Base-by-base conservation (phyloP, 306 rosid species). In the Urtica urens region DNA sequence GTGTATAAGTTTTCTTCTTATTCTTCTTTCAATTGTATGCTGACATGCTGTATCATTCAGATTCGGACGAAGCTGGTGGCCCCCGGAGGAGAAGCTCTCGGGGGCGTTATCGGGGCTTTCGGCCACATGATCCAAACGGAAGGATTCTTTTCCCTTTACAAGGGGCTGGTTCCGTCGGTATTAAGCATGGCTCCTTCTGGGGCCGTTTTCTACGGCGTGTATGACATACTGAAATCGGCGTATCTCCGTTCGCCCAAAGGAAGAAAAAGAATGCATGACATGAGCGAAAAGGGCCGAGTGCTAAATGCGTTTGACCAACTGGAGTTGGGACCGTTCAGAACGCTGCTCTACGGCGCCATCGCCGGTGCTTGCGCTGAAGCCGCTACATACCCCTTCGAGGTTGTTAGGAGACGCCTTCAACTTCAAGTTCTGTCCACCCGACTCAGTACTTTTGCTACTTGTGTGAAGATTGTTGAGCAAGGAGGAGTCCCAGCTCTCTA, bases 321-420 rank as follows among this genome's bases (percentile, higher is more conserved):
- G 70, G 95, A 92, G 79, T 67, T 85, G 71, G 96, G 99, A 54
- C 95, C 99, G 0, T 23, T 69, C 33, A 73, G 87, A 68, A 90
- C 99, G 7, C 70, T 90, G 53, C 59, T 90, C 37, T 58, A 90
- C 60, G 95, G 99, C 62, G 99, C 95, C 59, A 65, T 90, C 62
- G 63, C 97, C 19, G 95, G 99, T 62, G 99, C 99, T 51, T 90
- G 95, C 60, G 95, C 94, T 51, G 99, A 90, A 76, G 92, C 85
- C 47, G 82, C 78, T 24, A 90, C 99, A 2, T 90, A 90, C 63
- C 95, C 99, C 1, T 90, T 85, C 72, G 95, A 90, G 71, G 95
- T 90, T 64, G 75, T 90, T 52, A 81, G 95, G 68, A 81, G 92
- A 58, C 72, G 66, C 55, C 99, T 90, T 63, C 99, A 90, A 69